Percentiles rank a stretch among this genome's conserved stretches.
These are phyloP conservation scores for Nakazawaea wyomingensis DNA, from an alignment of 805 yeast species.

Conservation along the genomic window DNA sequence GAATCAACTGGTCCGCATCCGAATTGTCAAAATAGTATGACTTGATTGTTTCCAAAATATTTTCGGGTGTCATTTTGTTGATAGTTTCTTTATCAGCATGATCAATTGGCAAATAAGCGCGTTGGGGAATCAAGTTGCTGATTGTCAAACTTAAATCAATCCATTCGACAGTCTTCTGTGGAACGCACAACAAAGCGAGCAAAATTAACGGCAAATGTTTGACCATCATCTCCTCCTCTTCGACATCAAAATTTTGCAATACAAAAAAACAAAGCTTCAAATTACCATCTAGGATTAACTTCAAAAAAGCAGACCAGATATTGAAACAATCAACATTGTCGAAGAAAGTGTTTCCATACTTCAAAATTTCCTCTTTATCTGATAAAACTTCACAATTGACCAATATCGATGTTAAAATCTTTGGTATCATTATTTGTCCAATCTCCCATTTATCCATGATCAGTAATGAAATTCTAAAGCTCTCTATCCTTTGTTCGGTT, in stretches of 20 bases:
- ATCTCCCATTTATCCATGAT: conserved; percentile 95
- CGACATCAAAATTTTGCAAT: conserved; percentile 60
- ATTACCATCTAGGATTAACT: conserved; percentile 33
- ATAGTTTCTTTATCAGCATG: conserved; percentile 28
- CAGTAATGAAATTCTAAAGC: conserved; percentile 62
- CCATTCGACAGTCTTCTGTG: conserved; percentile 23
- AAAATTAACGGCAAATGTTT: conserved; percentile 73
- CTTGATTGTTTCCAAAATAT: conserved; percentile 24
- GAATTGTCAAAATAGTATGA: conserved; percentile 25
- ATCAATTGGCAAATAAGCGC: conserved; percentile 54
- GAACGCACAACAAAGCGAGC: conserved; percentile 36
- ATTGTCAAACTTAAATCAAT: conserved; percentile 36
- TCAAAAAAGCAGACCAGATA: conserved; percentile 67
- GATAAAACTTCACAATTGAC: conserved; percentile 34
- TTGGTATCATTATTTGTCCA: conserved; percentile 69
- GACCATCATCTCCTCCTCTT: conserved; percentile 81
- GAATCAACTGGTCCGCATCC: conserved; percentile 22
- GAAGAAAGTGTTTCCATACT: conserved; percentile 64
- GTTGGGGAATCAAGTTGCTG: conserved; percentile 53
- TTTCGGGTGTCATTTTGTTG: conserved; percentile 7
- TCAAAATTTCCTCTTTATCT: conserved; percentile 41
- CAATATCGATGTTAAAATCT: conserved; percentile 62
- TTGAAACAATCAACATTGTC: conserved; percentile 79
- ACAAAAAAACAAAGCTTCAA: conserved; percentile 54
- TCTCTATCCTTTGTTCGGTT: conserved; percentile 35